Conservation (phyloP, 805 yeast genomes). For the Zygotorulaspora florentina region DNA sequence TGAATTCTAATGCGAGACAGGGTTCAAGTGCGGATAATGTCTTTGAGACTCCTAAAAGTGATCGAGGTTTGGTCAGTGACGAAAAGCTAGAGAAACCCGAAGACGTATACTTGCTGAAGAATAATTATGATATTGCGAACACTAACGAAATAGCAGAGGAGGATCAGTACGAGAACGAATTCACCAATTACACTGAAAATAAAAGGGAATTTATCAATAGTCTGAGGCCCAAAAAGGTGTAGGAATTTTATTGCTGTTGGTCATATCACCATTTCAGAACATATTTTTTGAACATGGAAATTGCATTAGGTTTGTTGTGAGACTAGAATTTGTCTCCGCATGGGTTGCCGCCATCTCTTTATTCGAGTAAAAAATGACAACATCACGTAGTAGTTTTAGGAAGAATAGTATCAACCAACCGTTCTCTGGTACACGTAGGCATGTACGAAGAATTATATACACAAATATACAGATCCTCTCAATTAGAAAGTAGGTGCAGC, state of each 20-base stretch:
- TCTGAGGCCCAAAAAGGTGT: slow-evolving; percentile 36
- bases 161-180: slow-evolving; percentile 44
- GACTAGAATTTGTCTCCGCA: background rate
- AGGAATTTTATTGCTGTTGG: background rate
- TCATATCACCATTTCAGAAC: background rate
- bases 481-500: too few species aligned
- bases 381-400: background rate
- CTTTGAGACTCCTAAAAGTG: slow-evolving; percentile 24
- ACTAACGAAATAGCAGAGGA: slow-evolving; percentile 39
- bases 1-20: slow-evolving; percentile 23
- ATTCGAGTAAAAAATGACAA: background rate
- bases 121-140: slow-evolving; percentile 32
- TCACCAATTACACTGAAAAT: slow-evolving; percentile 43
- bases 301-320: background rate
- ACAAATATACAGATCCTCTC: too few species aligned
- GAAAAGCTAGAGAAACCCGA: slow-evolving; percentile 11
- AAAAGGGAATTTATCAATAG: slow-evolving; percentile 41
- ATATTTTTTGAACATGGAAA: background rate
- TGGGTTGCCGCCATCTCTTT: background rate
- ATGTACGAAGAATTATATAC: too few species aligned
- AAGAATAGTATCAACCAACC: too few species aligned
- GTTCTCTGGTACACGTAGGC: too few species aligned
- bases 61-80: slow-evolving; percentile 7
- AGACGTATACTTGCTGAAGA: slow-evolving; percentile 32
- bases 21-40: slow-evolving; percentile 22